Evolutionary conservation across 2,329 filamentous ascomycete species (phyloP), one percentile per base, ranked within the genome.

Genomic region (Botrytis paeoniae): DNA sequence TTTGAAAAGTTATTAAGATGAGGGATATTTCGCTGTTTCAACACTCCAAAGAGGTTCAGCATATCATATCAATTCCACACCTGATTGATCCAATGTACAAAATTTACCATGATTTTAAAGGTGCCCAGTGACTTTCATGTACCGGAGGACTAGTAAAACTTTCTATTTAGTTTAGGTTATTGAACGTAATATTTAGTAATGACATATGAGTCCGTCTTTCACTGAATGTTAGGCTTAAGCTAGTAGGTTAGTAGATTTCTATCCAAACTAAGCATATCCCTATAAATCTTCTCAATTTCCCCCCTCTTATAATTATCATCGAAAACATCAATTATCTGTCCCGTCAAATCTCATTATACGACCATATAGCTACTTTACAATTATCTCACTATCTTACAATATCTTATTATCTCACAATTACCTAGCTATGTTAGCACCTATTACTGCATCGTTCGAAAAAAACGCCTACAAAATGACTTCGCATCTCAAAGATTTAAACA

Each of bases 31-130:
- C 7, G 14, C 35, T n/a, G 4, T 39, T 62, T 39, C 32, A n/a
- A 9, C 4, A 37, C 0, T 25, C 0, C 20, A 14, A 37, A 7
- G 10, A 8, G 14, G 4, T 16, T 8, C 4, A 12, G 5, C 7
- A 32, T 25, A 2, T 16, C 6, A 37, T 39, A 0, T 9, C 14
- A 9, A n/a, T 62, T 8, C 22, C 3, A 18, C 3, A 9, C 14
- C 25, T 1, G 35, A 8, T n/a, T 18, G 12, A 9, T 39, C 14
- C 51, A 54, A n/a, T 16, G 8, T n/a, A n/a, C 0, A 8, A 18
- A 39, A 39, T 9, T 1, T 9, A 18, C 37, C 2, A 18, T 39
- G 12, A 25, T n/a, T n/a, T 62, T 12, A 2, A n/a, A 9, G 22
- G 14, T 61, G 1, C 14, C 12, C 22, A 18, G 22, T 9, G 12